Evolutionary conservation across 2,329 filamentous ascomycete genomes (phyloP).

Genomic region (Pestalotiopsis sp.): DNA sequence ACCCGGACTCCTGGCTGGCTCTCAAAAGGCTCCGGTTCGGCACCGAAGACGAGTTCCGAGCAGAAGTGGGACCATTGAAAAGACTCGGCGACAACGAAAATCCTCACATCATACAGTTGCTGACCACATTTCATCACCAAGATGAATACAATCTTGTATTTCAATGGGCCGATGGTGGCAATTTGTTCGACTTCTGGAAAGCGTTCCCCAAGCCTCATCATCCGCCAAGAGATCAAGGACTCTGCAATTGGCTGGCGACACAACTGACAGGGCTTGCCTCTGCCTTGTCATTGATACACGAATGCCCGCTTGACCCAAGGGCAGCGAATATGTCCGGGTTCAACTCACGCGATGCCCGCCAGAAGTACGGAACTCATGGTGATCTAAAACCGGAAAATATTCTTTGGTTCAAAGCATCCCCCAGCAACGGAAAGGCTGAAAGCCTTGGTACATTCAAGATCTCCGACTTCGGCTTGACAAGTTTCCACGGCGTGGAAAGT

Average conservation of each 20-base stretch:
- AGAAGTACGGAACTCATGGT: neutral
- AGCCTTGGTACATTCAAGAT: neutral
- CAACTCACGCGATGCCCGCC: neutral
- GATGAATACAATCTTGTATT: neutral
- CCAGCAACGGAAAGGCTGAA: neutral
- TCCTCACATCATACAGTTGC: neutral
- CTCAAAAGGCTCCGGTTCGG: neutral
- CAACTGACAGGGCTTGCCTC: neutral
- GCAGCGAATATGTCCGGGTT: neutral
- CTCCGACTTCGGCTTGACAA: neutral
- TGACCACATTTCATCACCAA: neutral
- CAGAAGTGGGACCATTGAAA: neutral
- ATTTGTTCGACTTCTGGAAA: neutral
- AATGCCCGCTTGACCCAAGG: neutral
- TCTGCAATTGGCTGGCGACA: neutral
- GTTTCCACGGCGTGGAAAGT: neutral
- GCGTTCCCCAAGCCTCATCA: neutral
- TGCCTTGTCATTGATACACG: neutral
- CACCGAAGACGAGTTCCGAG: neutral
- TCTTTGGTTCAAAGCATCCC: neutral
- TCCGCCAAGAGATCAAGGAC: neutral
- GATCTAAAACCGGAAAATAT: neutral
- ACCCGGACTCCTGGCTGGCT: neutral
- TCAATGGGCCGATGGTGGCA: neutral
- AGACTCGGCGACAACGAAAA: neutral